Conservation (phyloP, 75 land plant genomes). For the Gnetum montanum region DNA sequence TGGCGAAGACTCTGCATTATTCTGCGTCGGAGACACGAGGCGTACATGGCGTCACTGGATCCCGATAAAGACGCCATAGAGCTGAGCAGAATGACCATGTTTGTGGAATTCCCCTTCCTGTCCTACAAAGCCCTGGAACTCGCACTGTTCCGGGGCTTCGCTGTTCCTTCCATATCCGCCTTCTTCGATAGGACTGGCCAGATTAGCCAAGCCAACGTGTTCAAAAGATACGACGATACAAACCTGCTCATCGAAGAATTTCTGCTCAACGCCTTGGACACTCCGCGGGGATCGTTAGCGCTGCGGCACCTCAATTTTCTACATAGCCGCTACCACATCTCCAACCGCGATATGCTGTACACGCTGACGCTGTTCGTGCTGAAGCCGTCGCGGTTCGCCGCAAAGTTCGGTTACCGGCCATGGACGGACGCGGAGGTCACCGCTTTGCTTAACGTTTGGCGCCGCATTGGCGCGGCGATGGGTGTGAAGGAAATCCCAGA, state of each 20-base stretch:
- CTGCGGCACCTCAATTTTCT: slow-evolving; percentile 22
- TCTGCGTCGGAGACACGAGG: no score
- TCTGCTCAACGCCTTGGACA: slow-evolving; percentile 15
- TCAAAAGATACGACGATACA: slow-evolving; percentile 20
- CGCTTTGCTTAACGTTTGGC: slow-evolving; percentile 12
- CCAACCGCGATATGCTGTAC: slow-evolving; percentile 7
- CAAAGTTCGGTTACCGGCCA: slow-evolving; percentile 16
- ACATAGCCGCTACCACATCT: slow-evolving; percentile 11
- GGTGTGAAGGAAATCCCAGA: slow-evolving; percentile 21
- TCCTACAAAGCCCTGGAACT: slow-evolving; percentile 10
- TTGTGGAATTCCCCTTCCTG: slow-evolving; percentile 25
- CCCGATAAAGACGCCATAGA: no score
- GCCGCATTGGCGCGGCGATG: slow-evolving; percentile 19
- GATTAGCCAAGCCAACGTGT: background rate
- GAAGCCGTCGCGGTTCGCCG: background rate
- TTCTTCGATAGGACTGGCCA: background rate
- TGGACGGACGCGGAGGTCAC: slow-evolving; percentile 11
- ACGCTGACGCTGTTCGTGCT: background rate
- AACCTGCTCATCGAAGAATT: slow-evolving; percentile 13
- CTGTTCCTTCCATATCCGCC: slow-evolving; percentile 25
- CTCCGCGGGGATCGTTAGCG: slow-evolving; percentile 16
- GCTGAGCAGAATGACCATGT: no score
- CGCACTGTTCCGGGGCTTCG: slow-evolving; percentile 11
- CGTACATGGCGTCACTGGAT: no score
- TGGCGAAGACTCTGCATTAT: no score